Evolutionary conservation across 345 rosid species (phyloP), one percentile per base, ranked within the genome.

Genomic region (Pseudoturritis turrita): DNA sequence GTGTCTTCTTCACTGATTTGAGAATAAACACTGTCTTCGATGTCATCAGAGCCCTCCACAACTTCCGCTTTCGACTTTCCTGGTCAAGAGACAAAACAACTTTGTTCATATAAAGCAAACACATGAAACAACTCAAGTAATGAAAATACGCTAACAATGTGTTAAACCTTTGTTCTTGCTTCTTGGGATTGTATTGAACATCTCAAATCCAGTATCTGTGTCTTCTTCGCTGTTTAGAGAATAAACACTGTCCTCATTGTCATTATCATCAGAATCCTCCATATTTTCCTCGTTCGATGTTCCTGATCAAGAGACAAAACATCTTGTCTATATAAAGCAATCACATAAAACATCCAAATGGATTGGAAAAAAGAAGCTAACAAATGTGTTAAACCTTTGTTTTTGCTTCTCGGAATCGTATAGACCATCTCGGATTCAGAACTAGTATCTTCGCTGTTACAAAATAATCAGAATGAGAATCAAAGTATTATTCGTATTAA

Each of bases 191-290:
- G 26, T 8, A 49, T 3, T 50, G 7, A 10, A 6, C 45, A 18
- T 52, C 36, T 29, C 62, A 11, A 40, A 12, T 46, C 25, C 25
- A 15, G 57, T 31, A 55, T 72, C 46, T n/a, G n/a, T n/a, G n/a
- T n/a, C n/a, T n/a, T n/a, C n/a, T 2, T 57, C 15, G 17, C 53
- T 71, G 44, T 25, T 72, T 51, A n/a, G n/a, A n/a, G n/a, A n/a
- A n/a, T n/a, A n/a, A n/a, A n/a, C n/a, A n/a, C n/a, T n/a, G n/a
- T n/a, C 19, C 40, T 41, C 61, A 40, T 40, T 3, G 3, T 10
- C 69, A 4, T 62, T 60, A 0, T 33, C 36, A 6, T 62, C 69
- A n/a, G 76, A 41, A 18, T 53, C 70, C 36, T 63, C 56, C 70
- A n/a, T 26, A 62, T 19, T 18, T 28, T 21, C 46, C 53, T 51